phyloP scores from a whole-genome alignment of 768 basidiomycete genomes.

The Lactarius pseudohatsudake region DNA sequence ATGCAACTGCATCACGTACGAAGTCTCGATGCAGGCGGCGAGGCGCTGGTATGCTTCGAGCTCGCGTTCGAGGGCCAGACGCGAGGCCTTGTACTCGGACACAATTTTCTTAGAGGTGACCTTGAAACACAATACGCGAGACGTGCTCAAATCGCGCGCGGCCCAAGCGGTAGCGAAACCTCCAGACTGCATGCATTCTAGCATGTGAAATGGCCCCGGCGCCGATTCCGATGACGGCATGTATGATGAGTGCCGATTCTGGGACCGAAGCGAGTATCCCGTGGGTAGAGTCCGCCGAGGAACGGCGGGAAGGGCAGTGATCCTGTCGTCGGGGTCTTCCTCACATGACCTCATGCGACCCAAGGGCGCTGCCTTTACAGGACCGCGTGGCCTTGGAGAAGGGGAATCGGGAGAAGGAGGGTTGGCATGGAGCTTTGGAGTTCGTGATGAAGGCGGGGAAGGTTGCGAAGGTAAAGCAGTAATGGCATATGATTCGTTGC shows the following conservation, averaged over 20 bases:
- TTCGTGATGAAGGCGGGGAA: conserved; percentile 11
- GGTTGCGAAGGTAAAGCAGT: neutral
- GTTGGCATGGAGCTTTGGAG: conserved; percentile 10
- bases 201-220: conserved; percentile 28
- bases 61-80: conserved; percentile 26
- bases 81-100: conserved; percentile 21
- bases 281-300: conserved; percentile 18
- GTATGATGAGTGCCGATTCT: conserved; percentile 25
- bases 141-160: conserved; percentile 26
- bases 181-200: conserved; percentile 24
- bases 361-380: conserved; percentile 2
- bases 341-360: conserved; percentile 20
- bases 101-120: conserved; percentile 25
- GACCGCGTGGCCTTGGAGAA: conserved; percentile 15
- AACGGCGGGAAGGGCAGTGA: conserved; percentile 17
- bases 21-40: conserved; percentile 26
- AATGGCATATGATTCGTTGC: conserved; percentile 15
- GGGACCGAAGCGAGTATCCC: conserved; percentile 25
- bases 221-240: conserved; percentile 18
- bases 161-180: conserved; percentile 27
- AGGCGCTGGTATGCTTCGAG: conserved; percentile 29
- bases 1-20: conserved; percentile 29
- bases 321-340: conserved; percentile 14
- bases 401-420: neutral
- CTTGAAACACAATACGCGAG: conserved; percentile 26